These are phyloP conservation scores for Saccharomycopsis fibuligera DNA, from an alignment of 805 yeast species.

Conservation along the genomic window DNA sequence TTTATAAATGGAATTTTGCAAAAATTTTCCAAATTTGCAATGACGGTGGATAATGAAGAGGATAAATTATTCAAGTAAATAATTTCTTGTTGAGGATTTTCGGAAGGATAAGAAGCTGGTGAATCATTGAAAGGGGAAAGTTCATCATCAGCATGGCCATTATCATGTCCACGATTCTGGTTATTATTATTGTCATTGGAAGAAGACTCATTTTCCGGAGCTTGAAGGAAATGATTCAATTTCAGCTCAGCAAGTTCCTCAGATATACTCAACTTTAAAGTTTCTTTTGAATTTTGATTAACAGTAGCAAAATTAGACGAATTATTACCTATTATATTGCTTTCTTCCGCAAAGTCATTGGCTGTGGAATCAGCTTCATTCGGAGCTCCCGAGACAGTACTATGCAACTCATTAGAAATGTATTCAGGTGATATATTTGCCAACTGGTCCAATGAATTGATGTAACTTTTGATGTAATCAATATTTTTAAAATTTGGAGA, in stretches of 20 bases:
- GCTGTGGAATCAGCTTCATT: neutral
- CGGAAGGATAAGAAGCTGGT: slow-evolving; percentile 13
- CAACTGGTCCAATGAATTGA: slow-evolving; percentile 15
- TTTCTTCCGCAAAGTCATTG: neutral
- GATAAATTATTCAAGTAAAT: slow-evolving; percentile 22
- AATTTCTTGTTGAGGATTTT: slow-evolving; percentile 5
- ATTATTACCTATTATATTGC: neutral
- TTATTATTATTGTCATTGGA: neutral
- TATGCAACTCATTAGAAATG: slow-evolving; percentile 1
- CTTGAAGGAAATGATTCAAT: slow-evolving; percentile 1
- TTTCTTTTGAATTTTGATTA: slow-evolving; percentile 1
- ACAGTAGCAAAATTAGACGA: neutral
- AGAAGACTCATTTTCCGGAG: neutral
- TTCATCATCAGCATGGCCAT: neutral
- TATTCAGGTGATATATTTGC: slow-evolving; percentile 13
- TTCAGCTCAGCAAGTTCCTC: slow-evolving; percentile 9
- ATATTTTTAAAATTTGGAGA: slow-evolving; percentile 11
- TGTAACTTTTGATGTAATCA: slow-evolving; percentile 9
- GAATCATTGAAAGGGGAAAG: slow-evolving; percentile 3
- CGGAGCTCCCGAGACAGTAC: neutral
- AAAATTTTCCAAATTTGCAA: slow-evolving; percentile 35
- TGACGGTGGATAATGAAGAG: slow-evolving; percentile 32
- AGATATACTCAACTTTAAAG: slow-evolving; percentile 3
- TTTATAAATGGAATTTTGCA: slow-evolving; percentile 30
- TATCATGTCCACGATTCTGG: no score